Evolutionary conservation across 2,329 filamentous ascomycete species (phyloP).

Genomic region (Didymella segeticola): DNA sequence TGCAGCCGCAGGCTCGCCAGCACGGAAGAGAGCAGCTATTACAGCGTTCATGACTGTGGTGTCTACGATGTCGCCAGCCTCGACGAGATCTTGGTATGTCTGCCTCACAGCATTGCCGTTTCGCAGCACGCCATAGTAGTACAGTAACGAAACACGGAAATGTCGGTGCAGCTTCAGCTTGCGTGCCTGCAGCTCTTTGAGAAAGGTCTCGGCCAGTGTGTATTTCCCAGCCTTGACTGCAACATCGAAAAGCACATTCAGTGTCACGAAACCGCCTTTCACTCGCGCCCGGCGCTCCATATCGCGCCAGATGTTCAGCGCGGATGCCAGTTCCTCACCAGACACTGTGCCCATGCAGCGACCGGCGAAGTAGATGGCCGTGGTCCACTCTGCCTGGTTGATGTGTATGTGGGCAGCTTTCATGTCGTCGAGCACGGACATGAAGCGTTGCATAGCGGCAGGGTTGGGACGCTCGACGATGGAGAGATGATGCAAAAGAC

Average conservation of each 20-base stretch:
- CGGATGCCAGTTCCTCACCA: constrained; percentile 68
- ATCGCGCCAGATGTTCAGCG: constrained; percentile 81
- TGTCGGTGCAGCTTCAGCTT: constrained; percentile 75
- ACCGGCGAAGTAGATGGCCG: constrained; percentile 79
- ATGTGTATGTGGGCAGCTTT: constrained; percentile 75
- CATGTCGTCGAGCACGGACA: constrained; percentile 84
- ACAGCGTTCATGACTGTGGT: constrained; percentile 86
- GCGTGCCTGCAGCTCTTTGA: constrained; percentile 78
- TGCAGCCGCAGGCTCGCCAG: constrained; percentile 77
- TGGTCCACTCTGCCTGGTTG: constrained; percentile 77
- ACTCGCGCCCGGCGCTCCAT: constrained; percentile 80
- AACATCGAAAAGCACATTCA: constrained; percentile 90
- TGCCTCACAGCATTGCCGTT: constrained; percentile 77
- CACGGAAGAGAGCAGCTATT: constrained; percentile 77
- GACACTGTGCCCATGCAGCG: constrained; percentile 69
- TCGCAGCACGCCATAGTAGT: constrained; percentile 77
- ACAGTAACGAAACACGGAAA: constrained; percentile 81
- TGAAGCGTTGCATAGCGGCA: constrained; percentile 78
- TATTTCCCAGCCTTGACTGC: constrained; percentile 87
- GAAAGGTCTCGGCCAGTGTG: constrained; percentile 80
- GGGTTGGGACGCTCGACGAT: constrained; percentile 61
- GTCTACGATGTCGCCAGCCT: constrained; percentile 85
- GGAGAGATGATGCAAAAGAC: constrained; percentile 72
- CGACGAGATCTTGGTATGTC: constrained; percentile 83
- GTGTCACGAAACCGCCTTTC: constrained; percentile 76